Conservation (phyloP, 1,139 yeast genomes). For the Candida anutae region DNA sequence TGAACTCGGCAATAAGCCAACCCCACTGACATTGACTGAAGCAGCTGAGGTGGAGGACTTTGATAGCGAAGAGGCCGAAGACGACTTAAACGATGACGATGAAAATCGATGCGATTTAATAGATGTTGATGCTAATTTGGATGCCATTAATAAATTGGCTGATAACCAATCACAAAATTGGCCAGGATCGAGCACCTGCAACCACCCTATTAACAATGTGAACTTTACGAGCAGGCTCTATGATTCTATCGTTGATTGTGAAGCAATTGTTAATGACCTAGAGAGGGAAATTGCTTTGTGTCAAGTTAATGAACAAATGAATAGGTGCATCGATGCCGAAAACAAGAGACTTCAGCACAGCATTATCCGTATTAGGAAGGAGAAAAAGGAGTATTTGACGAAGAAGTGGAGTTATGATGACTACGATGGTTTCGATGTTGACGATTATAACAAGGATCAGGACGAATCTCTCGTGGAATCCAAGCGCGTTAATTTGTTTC, state of each 20-base stretch:
- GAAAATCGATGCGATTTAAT: not conserved
- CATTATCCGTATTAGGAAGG: conserved; percentile 25
- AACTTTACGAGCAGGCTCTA: conserved; percentile 19
- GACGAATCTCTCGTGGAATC: conserved; percentile 46
- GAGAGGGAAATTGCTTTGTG: conserved; percentile 37
- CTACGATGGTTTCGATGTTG: conserved; percentile 48
- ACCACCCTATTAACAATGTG: conserved; percentile 5
- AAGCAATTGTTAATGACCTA: conserved; percentile 25
- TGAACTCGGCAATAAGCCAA: conserved; percentile 16
- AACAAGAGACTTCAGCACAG: conserved; percentile 23
- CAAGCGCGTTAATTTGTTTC: conserved; percentile 66
- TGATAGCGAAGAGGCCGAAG: conserved; percentile 17
- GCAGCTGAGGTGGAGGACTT: conserved; percentile 21
- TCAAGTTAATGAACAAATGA: conserved; percentile 26
- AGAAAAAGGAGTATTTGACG: conserved; percentile 23
- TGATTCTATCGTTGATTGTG: conserved; percentile 29
- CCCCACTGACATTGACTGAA: conserved; percentile 13
- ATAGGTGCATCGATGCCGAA: conserved; percentile 26
- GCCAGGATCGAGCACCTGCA: conserved; percentile 1
- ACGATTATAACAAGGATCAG: conserved; percentile 38
- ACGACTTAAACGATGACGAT: conserved; percentile 16
- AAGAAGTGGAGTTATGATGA: conserved; percentile 48
- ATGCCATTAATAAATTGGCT: conserved; percentile 1
- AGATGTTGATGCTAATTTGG: not conserved
- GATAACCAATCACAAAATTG: conserved; percentile 1